phyloP scores from a whole-genome alignment of 2,329 filamentous ascomycete genomes.

The Fusarium oxysporum region DNA sequence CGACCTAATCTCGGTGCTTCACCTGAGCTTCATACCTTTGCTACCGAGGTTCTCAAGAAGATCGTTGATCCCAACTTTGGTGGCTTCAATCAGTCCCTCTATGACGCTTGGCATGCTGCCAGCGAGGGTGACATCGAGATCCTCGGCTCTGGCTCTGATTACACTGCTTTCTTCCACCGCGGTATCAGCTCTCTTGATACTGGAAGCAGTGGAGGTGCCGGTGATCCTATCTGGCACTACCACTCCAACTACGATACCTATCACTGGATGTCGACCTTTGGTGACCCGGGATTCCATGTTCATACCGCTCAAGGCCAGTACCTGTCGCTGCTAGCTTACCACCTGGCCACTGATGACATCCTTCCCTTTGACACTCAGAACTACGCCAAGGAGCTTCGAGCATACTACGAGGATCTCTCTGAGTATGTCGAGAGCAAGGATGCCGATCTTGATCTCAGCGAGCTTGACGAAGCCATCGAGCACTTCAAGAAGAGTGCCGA shows the following conservation, averaged over 20 bases:
- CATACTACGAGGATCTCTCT: slow-evolving; percentile 53
- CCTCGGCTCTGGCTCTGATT: slow-evolving; percentile 75
- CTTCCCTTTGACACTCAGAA: slow-evolving; percentile 56
- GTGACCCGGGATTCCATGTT: slow-evolving; percentile 73
- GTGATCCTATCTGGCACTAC: slow-evolving; percentile 76
- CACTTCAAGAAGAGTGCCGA: slow-evolving; percentile 50
- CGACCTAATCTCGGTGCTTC: slow-evolving; percentile 69
- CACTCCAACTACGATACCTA: slow-evolving; percentile 88
- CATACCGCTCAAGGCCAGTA: slow-evolving; percentile 68
- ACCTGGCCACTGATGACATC: slow-evolving; percentile 52
- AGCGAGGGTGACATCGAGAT: slow-evolving; percentile 57
- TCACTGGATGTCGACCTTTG: slow-evolving; percentile 84
- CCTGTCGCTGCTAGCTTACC: slow-evolving; percentile 54
- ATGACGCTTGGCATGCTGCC: slow-evolving; percentile 55
- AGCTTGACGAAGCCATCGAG: slow-evolving; percentile 54
- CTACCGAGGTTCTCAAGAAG: slow-evolving; percentile 70
- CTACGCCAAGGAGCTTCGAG: slow-evolving; percentile 54
- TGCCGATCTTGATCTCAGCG: slow-evolving; percentile 52
- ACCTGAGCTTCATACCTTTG: slow-evolving; percentile 74
- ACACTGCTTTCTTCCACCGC: slow-evolving; percentile 72
- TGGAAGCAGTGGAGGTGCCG: slow-evolving; percentile 57
- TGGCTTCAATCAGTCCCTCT: slow-evolving; percentile 53
- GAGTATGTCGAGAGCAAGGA: slow-evolving; percentile 49
- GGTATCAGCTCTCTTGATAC: slow-evolving; percentile 65
- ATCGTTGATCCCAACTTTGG: slow-evolving; percentile 72